phyloP scores from a whole-genome alignment of 441 rosid species.

The Pelargonium australe region DNA sequence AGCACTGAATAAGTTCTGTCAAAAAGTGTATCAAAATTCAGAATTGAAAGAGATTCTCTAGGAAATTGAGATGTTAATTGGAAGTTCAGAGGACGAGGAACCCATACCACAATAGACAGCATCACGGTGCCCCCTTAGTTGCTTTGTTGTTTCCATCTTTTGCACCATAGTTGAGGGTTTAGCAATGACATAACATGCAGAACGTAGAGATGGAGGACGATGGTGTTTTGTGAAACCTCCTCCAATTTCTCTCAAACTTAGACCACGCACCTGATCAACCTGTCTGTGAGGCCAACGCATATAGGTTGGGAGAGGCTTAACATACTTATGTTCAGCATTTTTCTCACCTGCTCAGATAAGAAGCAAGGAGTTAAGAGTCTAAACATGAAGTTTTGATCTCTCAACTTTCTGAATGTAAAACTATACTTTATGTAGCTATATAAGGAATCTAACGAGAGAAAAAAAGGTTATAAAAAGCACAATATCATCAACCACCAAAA shows the following conservation, averaged over 20 bases:
- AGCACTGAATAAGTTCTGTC: constrained; percentile 8
- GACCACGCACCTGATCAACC: constrained; percentile 87
- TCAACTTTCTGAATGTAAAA: neutral
- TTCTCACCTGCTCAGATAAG: constrained; percentile 42
- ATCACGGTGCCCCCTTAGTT: constrained; percentile 88
- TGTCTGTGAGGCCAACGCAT: constrained; percentile 96
- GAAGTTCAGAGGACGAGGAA: constrained; percentile 23
- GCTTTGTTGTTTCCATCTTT: constrained; percentile 91
- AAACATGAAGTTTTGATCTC: neutral
- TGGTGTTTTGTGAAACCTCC: constrained; percentile 97
- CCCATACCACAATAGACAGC: constrained; percentile 97
- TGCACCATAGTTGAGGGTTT: constrained; percentile 91
- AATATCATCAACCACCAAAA: neutral
- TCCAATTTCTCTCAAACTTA: constrained; percentile 92
- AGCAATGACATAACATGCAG: constrained; percentile 86
- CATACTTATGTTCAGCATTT: constrained; percentile 33
- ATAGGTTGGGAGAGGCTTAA: constrained; percentile 45
- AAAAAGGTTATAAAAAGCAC: neutral
- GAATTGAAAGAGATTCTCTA: constrained; percentile 5
- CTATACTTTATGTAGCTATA: neutral
- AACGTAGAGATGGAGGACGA: constrained; percentile 90
- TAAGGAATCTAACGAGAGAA: neutral
- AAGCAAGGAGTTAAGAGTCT: constrained; percentile 14
- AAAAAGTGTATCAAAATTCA: neutral
- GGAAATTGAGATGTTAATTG: constrained; percentile 9